Conservation (phyloP, 2,329 filamentous ascomycete species). For the Aspergillus cejpii region DNA sequence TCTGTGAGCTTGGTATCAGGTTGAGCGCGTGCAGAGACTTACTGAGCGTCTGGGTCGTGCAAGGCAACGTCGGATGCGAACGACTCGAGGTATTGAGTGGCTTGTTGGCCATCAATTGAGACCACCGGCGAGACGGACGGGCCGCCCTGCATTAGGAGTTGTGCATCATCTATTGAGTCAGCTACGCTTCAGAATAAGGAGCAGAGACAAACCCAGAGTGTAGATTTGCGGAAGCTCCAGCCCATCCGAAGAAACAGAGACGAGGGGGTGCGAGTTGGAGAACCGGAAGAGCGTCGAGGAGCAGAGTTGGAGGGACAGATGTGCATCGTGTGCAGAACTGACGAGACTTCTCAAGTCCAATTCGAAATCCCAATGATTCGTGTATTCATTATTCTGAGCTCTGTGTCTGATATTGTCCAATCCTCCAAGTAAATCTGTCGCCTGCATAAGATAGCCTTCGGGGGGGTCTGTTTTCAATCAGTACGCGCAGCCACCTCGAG, state of each 20-base stretch:
- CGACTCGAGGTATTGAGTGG: constrained; percentile 40
- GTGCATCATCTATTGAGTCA: not conserved
- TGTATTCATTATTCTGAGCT: constrained; percentile 39
- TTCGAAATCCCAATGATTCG: constrained; percentile 52
- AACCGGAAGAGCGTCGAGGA: constrained; percentile 44
- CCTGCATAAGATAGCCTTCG: constrained; percentile 44
- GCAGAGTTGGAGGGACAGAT: constrained; percentile 36
- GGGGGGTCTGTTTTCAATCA: constrained; percentile 41
- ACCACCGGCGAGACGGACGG: constrained; percentile 45
- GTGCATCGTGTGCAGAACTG: constrained; percentile 56
- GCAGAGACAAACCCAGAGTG: constrained; percentile 2
- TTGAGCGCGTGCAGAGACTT: constrained; percentile 11
- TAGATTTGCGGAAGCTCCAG: constrained; percentile 53
- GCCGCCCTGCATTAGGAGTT: constrained; percentile 5
- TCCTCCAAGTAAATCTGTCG: constrained; percentile 44
- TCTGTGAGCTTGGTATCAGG: not conserved
- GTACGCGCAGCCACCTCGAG: not conserved
- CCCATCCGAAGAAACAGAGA: constrained; percentile 58
- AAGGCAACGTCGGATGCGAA: constrained; percentile 44
- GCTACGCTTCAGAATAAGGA: not conserved
- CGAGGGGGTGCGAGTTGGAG: constrained; percentile 38
- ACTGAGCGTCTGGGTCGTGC: constrained; percentile 55
- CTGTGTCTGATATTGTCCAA: constrained; percentile 45
- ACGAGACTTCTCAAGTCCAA: constrained; percentile 49
- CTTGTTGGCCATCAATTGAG: constrained; percentile 53